phyloP scores from a whole-genome alignment of 1,284 basidiomycete species.

The Clitocybe nebularis region DNA sequence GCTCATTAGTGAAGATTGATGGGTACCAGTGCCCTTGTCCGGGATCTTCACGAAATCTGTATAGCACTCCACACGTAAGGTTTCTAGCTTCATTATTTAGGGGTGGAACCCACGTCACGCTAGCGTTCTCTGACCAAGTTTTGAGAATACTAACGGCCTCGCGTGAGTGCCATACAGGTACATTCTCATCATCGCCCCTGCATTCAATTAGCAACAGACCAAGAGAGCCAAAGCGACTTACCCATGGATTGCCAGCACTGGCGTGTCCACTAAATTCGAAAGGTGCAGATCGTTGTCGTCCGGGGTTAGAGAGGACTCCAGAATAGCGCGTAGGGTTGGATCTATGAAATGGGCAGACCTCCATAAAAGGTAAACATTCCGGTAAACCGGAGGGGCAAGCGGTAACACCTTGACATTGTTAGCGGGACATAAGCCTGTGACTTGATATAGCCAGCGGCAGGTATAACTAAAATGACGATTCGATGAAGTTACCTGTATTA shows the following conservation, averaged over 20 bases:
- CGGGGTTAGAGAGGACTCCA: constrained; percentile 69
- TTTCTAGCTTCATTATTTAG: neutral
- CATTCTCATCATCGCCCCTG: constrained; percentile 73
- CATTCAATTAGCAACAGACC: neutral
- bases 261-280: constrained; percentile 68
- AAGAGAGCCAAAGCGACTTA: constrained; percentile 26
- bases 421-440: constrained; percentile 82
- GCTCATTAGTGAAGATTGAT: constrained; percentile 50
- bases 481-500: neutral
- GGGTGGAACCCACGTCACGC: constrained; percentile 36
- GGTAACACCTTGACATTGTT: constrained; percentile 49
- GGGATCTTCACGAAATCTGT: constrained; percentile 63
- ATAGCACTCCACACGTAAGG: neutral
- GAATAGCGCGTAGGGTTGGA: constrained; percentile 64
- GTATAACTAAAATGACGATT: constrained; percentile 40
- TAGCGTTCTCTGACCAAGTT: constrained; percentile 46
- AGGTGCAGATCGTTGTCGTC: constrained; percentile 87
- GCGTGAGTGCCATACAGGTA: constrained; percentile 77
- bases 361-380: neutral
- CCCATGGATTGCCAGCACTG: constrained; percentile 79
- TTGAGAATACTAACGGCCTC: constrained; percentile 55
- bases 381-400: neutral
- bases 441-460: constrained; percentile 78
- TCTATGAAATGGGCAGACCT: constrained; percentile 77
- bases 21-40: constrained; percentile 70